Conservation (phyloP, 2,329 filamentous ascomycete species). For the Colletotrichum tamarilloi region DNA sequence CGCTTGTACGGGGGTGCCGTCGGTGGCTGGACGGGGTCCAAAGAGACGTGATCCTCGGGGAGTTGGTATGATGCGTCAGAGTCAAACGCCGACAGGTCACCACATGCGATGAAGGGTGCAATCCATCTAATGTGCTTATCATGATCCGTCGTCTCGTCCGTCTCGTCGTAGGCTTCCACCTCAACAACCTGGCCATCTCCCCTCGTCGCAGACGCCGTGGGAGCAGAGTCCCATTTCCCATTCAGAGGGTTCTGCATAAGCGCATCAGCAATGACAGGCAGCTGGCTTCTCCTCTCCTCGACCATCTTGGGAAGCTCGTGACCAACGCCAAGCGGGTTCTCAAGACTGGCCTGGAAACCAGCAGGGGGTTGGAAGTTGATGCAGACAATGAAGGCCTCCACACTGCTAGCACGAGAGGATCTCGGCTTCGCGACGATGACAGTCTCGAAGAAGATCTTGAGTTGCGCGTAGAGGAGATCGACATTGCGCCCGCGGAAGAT, state of each 20-base stretch:
- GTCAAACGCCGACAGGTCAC: slow-evolving; percentile 93
- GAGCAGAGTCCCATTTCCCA: slow-evolving; percentile 53
- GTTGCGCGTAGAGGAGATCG: slow-evolving; percentile 93
- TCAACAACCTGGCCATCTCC: slow-evolving; percentile 32
- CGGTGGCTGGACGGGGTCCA: slow-evolving; percentile 94
- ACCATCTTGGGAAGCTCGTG: slow-evolving; percentile 63
- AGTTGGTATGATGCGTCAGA: slow-evolving; percentile 94
- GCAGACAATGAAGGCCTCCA: slow-evolving; percentile 97
- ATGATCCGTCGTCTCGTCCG: slow-evolving; percentile 49
- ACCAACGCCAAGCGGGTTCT: slow-evolving; percentile 78
- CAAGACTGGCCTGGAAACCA: slow-evolving; percentile 80
- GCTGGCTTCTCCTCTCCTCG: slow-evolving; percentile 51
- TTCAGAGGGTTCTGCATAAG: slow-evolving; percentile 58
- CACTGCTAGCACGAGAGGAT: slow-evolving; percentile 93
- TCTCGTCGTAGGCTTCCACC: slow-evolving; percentile 43
- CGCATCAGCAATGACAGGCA: slow-evolving; percentile 53
- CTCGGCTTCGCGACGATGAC: slow-evolving; percentile 94
- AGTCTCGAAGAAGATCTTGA: slow-evolving; percentile 88
- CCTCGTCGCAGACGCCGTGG: background rate
- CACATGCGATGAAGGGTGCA: slow-evolving; percentile 96
- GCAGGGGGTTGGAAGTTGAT: slow-evolving; percentile 85
- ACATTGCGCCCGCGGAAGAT: slow-evolving; percentile 96
- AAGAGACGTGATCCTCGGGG: slow-evolving; percentile 84
- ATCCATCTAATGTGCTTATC: slow-evolving; percentile 74
- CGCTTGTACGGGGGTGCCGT: slow-evolving; percentile 96